Percentiles rank a stretch among this genome's conserved stretches.
phyloP scores from a whole-genome alignment of 768 basidiomycete genomes.

The Podaxis sp. region DNA sequence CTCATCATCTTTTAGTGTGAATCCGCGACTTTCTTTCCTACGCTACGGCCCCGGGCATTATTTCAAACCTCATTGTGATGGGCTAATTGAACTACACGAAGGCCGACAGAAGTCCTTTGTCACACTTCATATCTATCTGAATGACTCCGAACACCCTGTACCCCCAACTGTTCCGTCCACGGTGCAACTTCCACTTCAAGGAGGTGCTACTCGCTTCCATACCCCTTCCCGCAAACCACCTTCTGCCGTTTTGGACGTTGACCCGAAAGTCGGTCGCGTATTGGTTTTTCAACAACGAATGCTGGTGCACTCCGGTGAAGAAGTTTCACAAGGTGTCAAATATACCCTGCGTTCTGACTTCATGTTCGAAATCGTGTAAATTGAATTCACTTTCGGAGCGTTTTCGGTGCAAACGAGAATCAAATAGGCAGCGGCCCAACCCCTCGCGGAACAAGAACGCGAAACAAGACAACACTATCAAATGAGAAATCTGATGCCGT shows the following conservation, averaged over 20 bases:
- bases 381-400: not conserved
- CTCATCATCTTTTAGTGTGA: conserved; percentile 24
- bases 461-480: not conserved
- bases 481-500: not conserved
- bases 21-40: conserved; percentile 39
- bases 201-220: conserved; percentile 41
- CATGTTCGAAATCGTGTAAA: not conserved
- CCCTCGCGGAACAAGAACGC: not conserved
- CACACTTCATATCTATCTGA: conserved; percentile 43
- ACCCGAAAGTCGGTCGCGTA: conserved; percentile 26
- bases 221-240: conserved; percentile 31
- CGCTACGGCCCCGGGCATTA: conserved; percentile 43
- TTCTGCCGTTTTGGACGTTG: conserved; percentile 29
- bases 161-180: not conserved
- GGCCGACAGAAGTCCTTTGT: conserved; percentile 34
- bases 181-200: conserved; percentile 19
- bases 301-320: conserved; percentile 29
- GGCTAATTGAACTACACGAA: conserved; percentile 28
- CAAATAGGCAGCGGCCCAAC: not conserved
- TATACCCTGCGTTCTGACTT: conserved; percentile 29
- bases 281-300: conserved; percentile 23
- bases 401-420: not conserved
- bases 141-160: conserved; percentile 25
- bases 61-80: conserved; percentile 40
- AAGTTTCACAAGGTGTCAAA: conserved; percentile 31